phyloP scores from a whole-genome alignment of 1,284 basidiomycete genomes.

The Butyriboletus appendiculatus region DNA sequence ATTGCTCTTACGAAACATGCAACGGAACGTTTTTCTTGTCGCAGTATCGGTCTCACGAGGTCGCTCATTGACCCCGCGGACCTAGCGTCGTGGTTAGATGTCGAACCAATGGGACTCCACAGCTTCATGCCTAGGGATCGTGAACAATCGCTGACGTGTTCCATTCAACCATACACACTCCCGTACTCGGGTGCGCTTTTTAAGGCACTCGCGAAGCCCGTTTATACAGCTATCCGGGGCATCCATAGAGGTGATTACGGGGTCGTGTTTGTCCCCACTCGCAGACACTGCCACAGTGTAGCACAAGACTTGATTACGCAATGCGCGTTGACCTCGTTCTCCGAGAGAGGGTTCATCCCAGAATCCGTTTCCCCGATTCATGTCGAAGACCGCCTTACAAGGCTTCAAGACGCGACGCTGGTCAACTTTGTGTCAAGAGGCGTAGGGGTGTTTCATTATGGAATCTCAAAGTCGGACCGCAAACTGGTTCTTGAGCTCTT shows the following conservation, averaged over 20 bases:
- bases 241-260: conserved; percentile 50
- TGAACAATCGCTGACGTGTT: conserved; percentile 75
- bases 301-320: conserved; percentile 89
- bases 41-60: conserved; percentile 78
- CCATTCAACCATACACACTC: conserved; percentile 81
- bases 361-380: conserved; percentile 51
- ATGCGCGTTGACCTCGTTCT: conserved; percentile 76
- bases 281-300: conserved; percentile 74
- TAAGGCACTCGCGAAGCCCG: conserved; percentile 92
- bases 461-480: conserved; percentile 72
- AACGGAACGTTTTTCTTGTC: conserved; percentile 59
- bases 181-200: conserved; percentile 87
- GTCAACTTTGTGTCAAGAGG: conserved; percentile 85
- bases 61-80: conserved; percentile 83
- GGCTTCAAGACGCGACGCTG: conserved; percentile 68
- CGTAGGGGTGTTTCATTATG: conserved; percentile 86
- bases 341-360: conserved; percentile 72
- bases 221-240: conserved; percentile 65
- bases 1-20: conserved; percentile 69
- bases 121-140: conserved; percentile 85
- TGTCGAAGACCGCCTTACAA: conserved; percentile 61
- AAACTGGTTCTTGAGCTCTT: conserved; percentile 82
- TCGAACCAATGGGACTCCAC: conserved; percentile 65
- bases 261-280: conserved; percentile 92
- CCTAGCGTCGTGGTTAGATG: conserved; percentile 83